Conservation (phyloP, 2,329 filamentous ascomycete genomes). For the Neonectria punicea region DNA sequence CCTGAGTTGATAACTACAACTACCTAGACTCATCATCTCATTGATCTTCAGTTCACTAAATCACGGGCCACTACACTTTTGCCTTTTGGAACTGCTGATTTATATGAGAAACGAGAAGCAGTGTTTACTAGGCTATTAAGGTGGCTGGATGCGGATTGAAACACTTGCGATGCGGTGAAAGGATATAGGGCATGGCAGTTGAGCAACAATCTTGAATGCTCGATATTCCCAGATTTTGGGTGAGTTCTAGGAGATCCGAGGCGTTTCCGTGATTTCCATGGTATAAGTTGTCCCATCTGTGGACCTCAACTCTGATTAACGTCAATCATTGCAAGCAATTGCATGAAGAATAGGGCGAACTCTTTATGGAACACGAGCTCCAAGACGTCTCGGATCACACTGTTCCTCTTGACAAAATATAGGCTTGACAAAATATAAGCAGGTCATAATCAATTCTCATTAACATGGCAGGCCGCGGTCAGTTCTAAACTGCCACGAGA, state of each 20-base stretch:
- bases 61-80: not conserved
- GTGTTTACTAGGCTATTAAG: not conserved
- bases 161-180: not conserved
- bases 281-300: not conserved
- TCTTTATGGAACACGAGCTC: not conserved
- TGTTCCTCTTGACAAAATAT: not conserved
- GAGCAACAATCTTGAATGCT: not conserved
- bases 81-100: not conserved
- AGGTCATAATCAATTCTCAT: constrained; percentile 1
- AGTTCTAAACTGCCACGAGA: constrained; percentile 11
- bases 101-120: not conserved
- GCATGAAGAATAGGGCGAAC: not conserved
- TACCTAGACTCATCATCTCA: not conserved
- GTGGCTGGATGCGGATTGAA: not conserved
- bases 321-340: not conserved
- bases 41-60: not conserved
- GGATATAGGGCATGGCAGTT: not conserved
- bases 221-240: not conserved
- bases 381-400: not conserved
- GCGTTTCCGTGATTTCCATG: no score
- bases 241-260: not conserved
- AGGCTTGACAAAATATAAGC: not conserved
- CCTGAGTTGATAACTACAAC: not conserved
- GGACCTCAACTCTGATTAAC: not conserved
- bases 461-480: constrained; percentile 1